phyloP scores from a whole-genome alignment of 257 asterid species.

The Pogostemon cablin region DNA sequence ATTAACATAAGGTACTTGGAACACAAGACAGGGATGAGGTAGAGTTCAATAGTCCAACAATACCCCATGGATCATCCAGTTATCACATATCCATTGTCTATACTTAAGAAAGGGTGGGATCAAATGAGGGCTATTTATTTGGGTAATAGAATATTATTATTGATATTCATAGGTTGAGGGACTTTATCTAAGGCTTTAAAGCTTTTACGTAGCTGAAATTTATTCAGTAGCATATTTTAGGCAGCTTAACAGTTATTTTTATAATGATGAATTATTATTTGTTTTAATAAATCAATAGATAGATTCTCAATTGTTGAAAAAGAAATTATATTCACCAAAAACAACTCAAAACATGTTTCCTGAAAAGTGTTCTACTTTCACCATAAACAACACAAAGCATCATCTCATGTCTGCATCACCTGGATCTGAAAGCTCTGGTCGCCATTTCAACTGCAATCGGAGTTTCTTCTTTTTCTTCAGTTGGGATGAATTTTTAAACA shows the following conservation, averaged over 20 bases:
- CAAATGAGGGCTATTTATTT: conserved; percentile 50
- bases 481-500: too few relatives aligned
- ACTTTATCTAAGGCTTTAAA: conserved; percentile 54
- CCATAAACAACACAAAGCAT: too few relatives aligned
- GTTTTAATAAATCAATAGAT: too few relatives aligned
- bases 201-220: conserved; percentile 47
- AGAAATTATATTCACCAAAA: too few relatives aligned
- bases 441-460: too few relatives aligned
- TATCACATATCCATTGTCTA: conserved; percentile 55
- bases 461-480: too few relatives aligned
- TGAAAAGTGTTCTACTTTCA: too few relatives aligned
- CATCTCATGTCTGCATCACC: too few relatives aligned
- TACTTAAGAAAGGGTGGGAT: conserved; percentile 60
- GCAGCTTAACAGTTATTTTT: neutral
- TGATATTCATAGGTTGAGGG: conserved; percentile 53
- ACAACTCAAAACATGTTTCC: too few relatives aligned
- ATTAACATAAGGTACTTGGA: conserved; percentile 66
- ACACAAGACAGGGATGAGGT: conserved; percentile 48
- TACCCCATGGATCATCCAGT: conserved; percentile 50
- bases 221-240: neutral
- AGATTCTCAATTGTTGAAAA: too few relatives aligned
- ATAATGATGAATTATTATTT: too few relatives aligned
- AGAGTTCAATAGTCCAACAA: conserved; percentile 52
- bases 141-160: conserved; percentile 69
- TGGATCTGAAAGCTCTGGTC: too few relatives aligned